phyloP scores from a whole-genome alignment of 306 rosid species.

The Erythrophleum fordii region DNA sequence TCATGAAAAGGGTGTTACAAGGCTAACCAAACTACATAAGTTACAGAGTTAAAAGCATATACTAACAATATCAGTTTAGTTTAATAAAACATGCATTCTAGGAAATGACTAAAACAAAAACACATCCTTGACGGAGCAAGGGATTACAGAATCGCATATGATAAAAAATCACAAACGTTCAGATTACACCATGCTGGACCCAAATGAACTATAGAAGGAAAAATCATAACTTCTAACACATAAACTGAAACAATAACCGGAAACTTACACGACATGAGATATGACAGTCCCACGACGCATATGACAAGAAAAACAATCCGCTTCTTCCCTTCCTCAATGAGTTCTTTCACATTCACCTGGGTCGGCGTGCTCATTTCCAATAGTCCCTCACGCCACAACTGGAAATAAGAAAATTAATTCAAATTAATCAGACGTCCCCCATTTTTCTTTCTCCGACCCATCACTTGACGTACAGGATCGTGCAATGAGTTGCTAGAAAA shows the following conservation, averaged over 20 bases:
- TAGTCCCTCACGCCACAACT: neutral
- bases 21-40: neutral
- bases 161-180: neutral
- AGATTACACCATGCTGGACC: neutral
- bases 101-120: neutral
- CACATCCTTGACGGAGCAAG: neutral
- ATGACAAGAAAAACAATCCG: slow-evolving; percentile 62
- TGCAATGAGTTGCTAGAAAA: neutral
- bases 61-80: slow-evolving; percentile 13
- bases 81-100: neutral
- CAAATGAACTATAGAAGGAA: neutral
- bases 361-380: slow-evolving; percentile 61
- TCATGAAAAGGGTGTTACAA: neutral
- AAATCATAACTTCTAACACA: neutral
- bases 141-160: neutral
- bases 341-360: slow-evolving; percentile 57
- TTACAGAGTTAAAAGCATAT: neutral
- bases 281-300: slow-evolving; percentile 68
- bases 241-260: slow-evolving; percentile 7
- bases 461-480: slow-evolving; percentile 11
- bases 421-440: slow-evolving; percentile 29
- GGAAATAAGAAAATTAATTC: neutral
- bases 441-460: neutral
- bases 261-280: slow-evolving; percentile 68
- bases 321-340: slow-evolving; percentile 71